Base-by-base conservation (phyloP, 495 filamentous ascomycete genomes). In the Penicillium lividum region DNA sequence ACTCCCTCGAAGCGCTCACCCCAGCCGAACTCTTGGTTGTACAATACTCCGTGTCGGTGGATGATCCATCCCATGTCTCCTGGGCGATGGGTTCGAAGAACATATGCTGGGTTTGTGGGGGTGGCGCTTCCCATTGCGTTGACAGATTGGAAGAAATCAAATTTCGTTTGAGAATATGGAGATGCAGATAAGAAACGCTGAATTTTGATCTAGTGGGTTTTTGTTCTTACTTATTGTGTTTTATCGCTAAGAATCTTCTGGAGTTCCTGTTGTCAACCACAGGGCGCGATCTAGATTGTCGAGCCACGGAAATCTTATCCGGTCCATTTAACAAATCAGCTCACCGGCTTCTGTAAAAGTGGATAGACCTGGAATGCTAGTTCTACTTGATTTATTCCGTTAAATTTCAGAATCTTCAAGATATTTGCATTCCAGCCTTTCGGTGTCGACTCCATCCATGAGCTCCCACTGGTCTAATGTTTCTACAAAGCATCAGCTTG, bases 21-120 rank as follows among this genome's bases (percentile, higher is more conserved):
- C 62, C 62, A 73, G 40, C 57, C 59, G 55, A 63, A 60, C 58
- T 71, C 64, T 53, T 58, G 28, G 31, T 54, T 27, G 53, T 74
- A 73, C n/a, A 69, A 58, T 25, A 58, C 16, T 4, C 62, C 65
- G 30, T 67, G 70, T 4, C 67, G 65, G 56, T 66, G 50, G 18
- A 63, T 57, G 8, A 73, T 68, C 63, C 62, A 70, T 6, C 64
- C 62, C 40, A 73, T 67, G 33, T 73, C 70, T 9, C 62, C 64
- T 4, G 68, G 55, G 36, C 60, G 62, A 54, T 68, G 65, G 53
- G 54, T 62, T 38, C 62, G 62, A 16, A 64, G 36, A 45, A 27
- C 44, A 36, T 60, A 64, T 7, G 40, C n/a, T 25, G 43, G 49
- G 18, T 5, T n/a, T 9, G 53, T 9, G 33, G 29, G 25, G 43